Conservation (phyloP, 2,329 filamentous ascomycete species). For the Arachnomyces sp. region DNA sequence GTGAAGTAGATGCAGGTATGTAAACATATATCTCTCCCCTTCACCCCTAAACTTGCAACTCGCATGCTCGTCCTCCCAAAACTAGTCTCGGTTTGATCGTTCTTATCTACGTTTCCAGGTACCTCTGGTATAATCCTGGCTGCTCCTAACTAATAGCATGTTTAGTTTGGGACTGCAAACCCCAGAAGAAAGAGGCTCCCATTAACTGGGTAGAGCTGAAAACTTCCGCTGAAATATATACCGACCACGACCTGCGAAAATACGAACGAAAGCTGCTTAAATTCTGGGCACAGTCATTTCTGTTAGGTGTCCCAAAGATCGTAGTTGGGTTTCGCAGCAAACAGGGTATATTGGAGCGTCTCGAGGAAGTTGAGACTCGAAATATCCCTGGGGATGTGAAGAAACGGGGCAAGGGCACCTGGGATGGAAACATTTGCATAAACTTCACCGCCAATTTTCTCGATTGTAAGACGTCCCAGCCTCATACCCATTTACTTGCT, state of each 20-base stretch:
- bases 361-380: slow-evolving; percentile 74
- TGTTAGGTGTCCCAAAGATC: slow-evolving; percentile 85
- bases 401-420: slow-evolving; percentile 55
- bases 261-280: slow-evolving; percentile 89
- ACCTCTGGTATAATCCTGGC: too few relatives aligned
- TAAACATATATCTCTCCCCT: slow-evolving; percentile 11
- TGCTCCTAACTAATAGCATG: slow-evolving; percentile 2
- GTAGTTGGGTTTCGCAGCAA: slow-evolving; percentile 78
- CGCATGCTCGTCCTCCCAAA: not conserved
- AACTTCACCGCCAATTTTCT: slow-evolving; percentile 77
- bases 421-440: slow-evolving; percentile 91
- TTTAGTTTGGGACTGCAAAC: slow-evolving; percentile 78
- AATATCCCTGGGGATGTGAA: slow-evolving; percentile 69
- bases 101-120: too few relatives aligned
- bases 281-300: slow-evolving; percentile 93
- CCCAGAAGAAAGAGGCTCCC: slow-evolving; percentile 52
- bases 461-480: slow-evolving; percentile 52
- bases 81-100: too few relatives aligned
- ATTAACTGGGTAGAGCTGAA: slow-evolving; percentile 95
- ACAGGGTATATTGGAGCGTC: slow-evolving; percentile 59
- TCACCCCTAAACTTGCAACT: not conserved
- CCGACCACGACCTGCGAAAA: slow-evolving; percentile 58
- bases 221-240: slow-evolving; percentile 65
- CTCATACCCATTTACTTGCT: slow-evolving; percentile 7
- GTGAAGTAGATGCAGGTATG: slow-evolving; percentile 83